Conservation (phyloP, 2,329 filamentous ascomycete genomes). For the Trichoderma endophyticum region DNA sequence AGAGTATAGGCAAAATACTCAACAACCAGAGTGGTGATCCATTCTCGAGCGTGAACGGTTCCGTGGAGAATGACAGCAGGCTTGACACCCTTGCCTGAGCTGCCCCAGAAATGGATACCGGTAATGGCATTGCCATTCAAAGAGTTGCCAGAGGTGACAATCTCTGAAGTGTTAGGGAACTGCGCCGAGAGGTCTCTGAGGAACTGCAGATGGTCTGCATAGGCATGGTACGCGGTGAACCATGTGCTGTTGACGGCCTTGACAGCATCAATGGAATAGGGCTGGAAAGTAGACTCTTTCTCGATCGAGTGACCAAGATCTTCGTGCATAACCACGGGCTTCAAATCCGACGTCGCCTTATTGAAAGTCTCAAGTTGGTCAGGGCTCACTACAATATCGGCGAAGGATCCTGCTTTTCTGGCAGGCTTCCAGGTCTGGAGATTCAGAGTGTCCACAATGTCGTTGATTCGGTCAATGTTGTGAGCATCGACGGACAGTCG, state of each 20-base stretch:
- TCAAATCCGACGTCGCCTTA: slow-evolving; percentile 30
- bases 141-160: slow-evolving; percentile 49
- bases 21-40: slow-evolving; percentile 54
- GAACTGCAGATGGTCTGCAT: slow-evolving; percentile 49
- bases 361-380: slow-evolving; percentile 33
- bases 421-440: slow-evolving; percentile 39
- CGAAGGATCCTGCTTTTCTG: slow-evolving; percentile 32
- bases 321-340: slow-evolving; percentile 36
- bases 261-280: slow-evolving; percentile 18
- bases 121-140: slow-evolving; percentile 53
- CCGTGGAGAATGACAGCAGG: slow-evolving; percentile 55
- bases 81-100: slow-evolving; percentile 41
- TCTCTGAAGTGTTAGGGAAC: slow-evolving; percentile 44
- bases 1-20: slow-evolving; percentile 54
- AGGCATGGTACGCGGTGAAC: slow-evolving; percentile 54
- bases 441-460: slow-evolving; percentile 34
- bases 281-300: slow-evolving; percentile 31
- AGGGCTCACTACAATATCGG: slow-evolving; percentile 43
- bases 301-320: slow-evolving; percentile 40
- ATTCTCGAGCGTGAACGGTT: slow-evolving; percentile 59
- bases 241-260: slow-evolving; percentile 34
- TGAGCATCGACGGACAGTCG: slow-evolving; percentile 38
- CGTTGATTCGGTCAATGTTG: slow-evolving; percentile 30
- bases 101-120: slow-evolving; percentile 57
- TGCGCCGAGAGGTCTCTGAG: slow-evolving; percentile 43